A percentile compares a stretch with the other conserved stretches of the same genome.
These are phyloP conservation scores for Kwoniella botswanensis DNA, from an alignment of 768 basidiomycete genomes.

Conservation along the genomic window DNA sequence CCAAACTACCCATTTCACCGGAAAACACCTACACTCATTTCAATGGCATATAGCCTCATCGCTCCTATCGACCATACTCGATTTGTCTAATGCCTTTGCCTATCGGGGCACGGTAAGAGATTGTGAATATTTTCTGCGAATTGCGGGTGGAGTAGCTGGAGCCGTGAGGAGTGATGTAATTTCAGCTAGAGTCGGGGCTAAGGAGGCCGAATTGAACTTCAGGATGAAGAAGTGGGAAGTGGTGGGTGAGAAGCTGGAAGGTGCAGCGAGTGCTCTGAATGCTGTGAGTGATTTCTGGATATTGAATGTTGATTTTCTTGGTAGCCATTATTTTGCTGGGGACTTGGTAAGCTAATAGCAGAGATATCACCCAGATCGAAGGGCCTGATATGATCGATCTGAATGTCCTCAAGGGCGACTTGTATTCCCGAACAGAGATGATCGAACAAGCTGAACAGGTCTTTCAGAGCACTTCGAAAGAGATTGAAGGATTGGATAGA, in stretches of 20 bases:
- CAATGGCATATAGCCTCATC: conserved; percentile 70
- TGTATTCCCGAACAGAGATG: conserved; percentile 36
- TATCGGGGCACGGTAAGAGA: conserved; percentile 80
- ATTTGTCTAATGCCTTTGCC: conserved; percentile 70
- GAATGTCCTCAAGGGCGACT: conserved; percentile 41
- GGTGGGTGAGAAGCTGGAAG: conserved; percentile 58
- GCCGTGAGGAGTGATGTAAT: conserved; percentile 71
- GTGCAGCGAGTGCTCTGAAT: conserved; percentile 29
- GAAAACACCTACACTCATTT: conserved; percentile 63
- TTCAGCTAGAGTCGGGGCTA: conserved; percentile 69
- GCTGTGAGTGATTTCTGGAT: conserved; percentile 14
- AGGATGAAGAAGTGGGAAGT: conserved; percentile 60
- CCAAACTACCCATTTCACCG: conserved; percentile 54
- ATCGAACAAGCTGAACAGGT: conserved; percentile 66
- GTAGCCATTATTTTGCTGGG: not conserved
- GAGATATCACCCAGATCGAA: conserved; percentile 21
- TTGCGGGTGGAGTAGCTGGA: conserved; percentile 74
- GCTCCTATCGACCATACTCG: conserved; percentile 70
- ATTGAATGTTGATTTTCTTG: not conserved
- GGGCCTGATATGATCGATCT: conserved; percentile 46
- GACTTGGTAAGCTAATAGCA: conserved; percentile 9
- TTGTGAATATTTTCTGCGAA: conserved; percentile 79
- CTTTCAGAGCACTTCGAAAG: conserved; percentile 58
- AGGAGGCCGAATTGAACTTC: conserved; percentile 73
- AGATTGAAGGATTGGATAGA: conserved; percentile 61